Evolutionary conservation across 768 basidiomycete genomes (phyloP), one percentile per base, ranked within the genome.

Genomic region (Aureoboletus auriporus): DNA sequence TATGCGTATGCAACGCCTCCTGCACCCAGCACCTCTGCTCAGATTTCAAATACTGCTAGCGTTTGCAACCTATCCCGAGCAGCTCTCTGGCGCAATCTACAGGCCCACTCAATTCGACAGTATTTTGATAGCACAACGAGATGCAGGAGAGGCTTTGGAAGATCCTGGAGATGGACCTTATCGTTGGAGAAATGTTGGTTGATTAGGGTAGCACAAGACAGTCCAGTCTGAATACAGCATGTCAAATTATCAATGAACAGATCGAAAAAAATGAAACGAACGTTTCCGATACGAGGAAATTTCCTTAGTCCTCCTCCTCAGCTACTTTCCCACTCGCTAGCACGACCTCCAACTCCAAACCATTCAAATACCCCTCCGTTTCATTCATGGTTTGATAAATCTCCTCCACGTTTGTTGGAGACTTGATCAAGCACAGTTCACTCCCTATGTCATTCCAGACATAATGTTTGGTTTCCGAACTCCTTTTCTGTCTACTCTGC

Each of bases 41-140:
- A n/a, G n/a, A 72, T 84, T 49, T 64, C 62, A 13, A 66, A 74
- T 40, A 73, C 78, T 5, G 49, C 55, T 8, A 51, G 65, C 14
- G 78, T 77, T 52, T 43, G 61, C 12, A 60, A 64, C 10, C 69
- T 84, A 11, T 76, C 80, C 13, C 50, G 56, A 5, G 65, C 67
- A 1, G 80, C 79, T 0, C 67, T 86, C 28, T 73, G 73, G 53
- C 69, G 77, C 10, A 86, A 86, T 54, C 72, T 86, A 5, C 67
- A 69, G 16, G 83, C 75, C 1, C 83, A 86, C 55, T 60, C 48
- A 80, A 86, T 53, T 54, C 70, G 17, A 55, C 54, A 1, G 74
- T 84, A 31, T n/a, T 71, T 16, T 61, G 71, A 60, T 13, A 83
- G 82, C 75, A 73, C 50, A 55, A 52, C 12, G 78, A 82, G 58